Conservation (phyloP, 345 rosid species). For the Gossypium mustelinum region DNA sequence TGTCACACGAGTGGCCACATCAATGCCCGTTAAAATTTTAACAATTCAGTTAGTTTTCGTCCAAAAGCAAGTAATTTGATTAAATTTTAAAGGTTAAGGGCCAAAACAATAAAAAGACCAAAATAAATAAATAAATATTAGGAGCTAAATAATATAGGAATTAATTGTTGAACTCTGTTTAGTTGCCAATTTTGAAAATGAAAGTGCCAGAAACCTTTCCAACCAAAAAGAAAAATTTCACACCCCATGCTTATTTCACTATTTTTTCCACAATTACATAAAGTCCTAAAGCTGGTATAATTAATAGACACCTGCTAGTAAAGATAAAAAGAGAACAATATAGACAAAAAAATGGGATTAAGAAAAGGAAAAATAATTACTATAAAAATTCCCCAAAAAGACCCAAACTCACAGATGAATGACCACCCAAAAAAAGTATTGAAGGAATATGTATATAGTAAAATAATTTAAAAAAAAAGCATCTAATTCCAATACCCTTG, state of each 20-base stretch:
- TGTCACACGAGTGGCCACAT: too few species aligned
- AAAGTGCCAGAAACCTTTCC: conserved; percentile 8
- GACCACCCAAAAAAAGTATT: conserved; percentile 33
- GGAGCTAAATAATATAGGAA: not conserved
- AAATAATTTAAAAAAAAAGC: not conserved
- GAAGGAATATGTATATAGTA: conserved; percentile 10
- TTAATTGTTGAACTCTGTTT: conserved; percentile 2
- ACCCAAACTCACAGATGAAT: conserved; percentile 25
- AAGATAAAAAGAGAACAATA: not conserved
- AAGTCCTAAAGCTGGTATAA: conserved; percentile 26
- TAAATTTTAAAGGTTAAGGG: too few species aligned
- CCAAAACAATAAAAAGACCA: too few species aligned
- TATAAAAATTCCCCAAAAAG: conserved; percentile 30
- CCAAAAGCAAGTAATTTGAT: too few species aligned
- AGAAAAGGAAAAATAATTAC: conserved; percentile 26
- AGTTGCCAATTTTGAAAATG: conserved; percentile 4
- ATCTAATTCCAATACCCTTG: conserved; percentile 6
- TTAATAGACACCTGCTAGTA: conserved; percentile 32
- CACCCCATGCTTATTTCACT: conserved; percentile 23
- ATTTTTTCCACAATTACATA: conserved; percentile 36
- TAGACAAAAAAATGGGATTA: conserved; percentile 19
- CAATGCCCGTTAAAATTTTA: too few species aligned
- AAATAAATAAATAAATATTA: too few species aligned
- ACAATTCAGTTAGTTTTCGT: too few species aligned
- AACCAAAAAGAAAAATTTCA: conserved; percentile 5